A percentile compares a stretch with the other conserved stretches of the same genome.
Conservation (phyloP, 208 protist genomes). For the Zelonia costaricensis region DNA sequence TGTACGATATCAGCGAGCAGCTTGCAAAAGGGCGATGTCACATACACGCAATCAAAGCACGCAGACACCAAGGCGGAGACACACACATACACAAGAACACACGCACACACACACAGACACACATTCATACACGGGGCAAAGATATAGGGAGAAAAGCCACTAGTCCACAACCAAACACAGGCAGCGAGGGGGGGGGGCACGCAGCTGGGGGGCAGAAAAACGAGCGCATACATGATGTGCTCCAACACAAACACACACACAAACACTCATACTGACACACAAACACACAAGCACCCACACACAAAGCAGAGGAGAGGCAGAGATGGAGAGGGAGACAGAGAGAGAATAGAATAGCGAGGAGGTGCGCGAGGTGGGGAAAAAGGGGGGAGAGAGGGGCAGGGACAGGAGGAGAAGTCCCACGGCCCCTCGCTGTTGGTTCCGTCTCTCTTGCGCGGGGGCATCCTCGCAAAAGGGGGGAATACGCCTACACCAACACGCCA, state of each 20-base stretch:
- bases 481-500: no score
- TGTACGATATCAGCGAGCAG: no score
- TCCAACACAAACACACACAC: no score
- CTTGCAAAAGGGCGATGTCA: background rate
- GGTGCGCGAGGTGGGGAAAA: background rate
- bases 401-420: no score
- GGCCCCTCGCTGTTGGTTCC: no score
- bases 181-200: no score
- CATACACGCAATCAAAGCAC: slow-evolving; percentile 3
- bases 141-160: no score
- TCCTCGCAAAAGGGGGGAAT: slow-evolving; percentile 9
- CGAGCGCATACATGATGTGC: no score
- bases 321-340: slow-evolving; percentile 6
- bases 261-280: background rate
- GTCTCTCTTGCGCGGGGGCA: no score
- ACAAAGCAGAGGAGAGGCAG: slow-evolving; percentile 8
- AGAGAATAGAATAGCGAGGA: slow-evolving; percentile 3
- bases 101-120: background rate
- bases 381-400: background rate
- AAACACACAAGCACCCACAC: background rate
- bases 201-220: no score
- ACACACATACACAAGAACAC: slow-evolving; percentile 14
- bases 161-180: no score
- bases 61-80: slow-evolving; percentile 2
- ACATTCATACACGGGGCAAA: background rate